Conservation (phyloP, 148 eudicot species). For the Rhododendron vialii region DNA sequence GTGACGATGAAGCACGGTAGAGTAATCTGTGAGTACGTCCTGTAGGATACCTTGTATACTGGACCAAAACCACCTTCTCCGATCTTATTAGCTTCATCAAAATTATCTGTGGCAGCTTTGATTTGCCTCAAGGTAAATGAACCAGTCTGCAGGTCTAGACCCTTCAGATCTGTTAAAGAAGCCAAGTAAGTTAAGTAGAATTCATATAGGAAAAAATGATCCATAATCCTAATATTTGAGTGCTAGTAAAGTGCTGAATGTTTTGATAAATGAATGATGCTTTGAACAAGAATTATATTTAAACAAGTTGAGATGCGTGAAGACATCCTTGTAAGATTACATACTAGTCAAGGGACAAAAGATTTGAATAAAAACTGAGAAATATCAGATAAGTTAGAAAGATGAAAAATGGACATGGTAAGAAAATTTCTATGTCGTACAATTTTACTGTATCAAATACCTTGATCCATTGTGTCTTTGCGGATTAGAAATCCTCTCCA, state of each 20-base stretch:
- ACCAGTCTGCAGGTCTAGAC: constrained; percentile 32
- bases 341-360: too few relatives aligned
- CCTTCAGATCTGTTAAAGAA: constrained; percentile 27
- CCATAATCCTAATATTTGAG: too few relatives aligned
- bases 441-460: not conserved
- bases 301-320: too few relatives aligned
- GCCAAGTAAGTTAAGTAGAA: not conserved
- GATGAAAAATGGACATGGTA: not conserved
- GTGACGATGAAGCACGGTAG: not conserved
- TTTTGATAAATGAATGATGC: too few relatives aligned
- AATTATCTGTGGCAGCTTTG: constrained; percentile 39
- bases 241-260: not conserved
- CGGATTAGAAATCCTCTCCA: too few relatives aligned
- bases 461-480: too few relatives aligned
- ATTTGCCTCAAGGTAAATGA: constrained; percentile 36
- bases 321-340: too few relatives aligned
- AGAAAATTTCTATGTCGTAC: not conserved
- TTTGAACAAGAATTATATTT: too few relatives aligned
- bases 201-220: too few relatives aligned
- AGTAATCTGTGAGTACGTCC: not conserved
- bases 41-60: constrained; percentile 33
- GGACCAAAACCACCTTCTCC: constrained; percentile 50
- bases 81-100: constrained; percentile 35
- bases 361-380: too few relatives aligned
- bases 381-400: not conserved